phyloP scores from a whole-genome alignment of 1,284 basidiomycete genomes.

The Moniliophthora roreri region DNA sequence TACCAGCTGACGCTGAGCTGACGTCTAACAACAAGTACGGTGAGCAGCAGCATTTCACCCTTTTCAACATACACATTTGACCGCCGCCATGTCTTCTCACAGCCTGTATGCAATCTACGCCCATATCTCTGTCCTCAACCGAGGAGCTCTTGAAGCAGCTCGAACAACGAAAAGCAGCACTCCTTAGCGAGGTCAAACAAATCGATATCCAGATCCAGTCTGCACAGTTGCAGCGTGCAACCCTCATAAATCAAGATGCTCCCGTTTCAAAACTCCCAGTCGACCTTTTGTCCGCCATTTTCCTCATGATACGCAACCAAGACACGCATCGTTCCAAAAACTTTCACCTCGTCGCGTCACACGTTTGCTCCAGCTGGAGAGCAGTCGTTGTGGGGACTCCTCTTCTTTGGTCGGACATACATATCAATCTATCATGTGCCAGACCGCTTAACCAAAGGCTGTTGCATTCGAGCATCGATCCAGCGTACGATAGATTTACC shows the following conservation, averaged over 20 bases:
- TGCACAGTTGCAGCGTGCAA: constrained; percentile 28
- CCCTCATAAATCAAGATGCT: constrained; percentile 31
- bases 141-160: constrained; percentile 15
- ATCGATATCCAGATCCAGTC: constrained; percentile 29
- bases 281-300: constrained; percentile 38
- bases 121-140: background rate
- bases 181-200: constrained; percentile 29
- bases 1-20: too few species aligned
- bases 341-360: constrained; percentile 35
- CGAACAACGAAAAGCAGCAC: constrained; percentile 19
- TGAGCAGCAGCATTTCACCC: too few species aligned
- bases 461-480: constrained; percentile 13
- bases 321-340: constrained; percentile 17
- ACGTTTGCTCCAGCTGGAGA: constrained; percentile 40
- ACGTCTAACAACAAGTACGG: too few species aligned
- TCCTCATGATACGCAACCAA: constrained; percentile 29
- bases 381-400: constrained; percentile 32
- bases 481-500: constrained; percentile 1
- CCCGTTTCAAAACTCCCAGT: constrained; percentile 35
- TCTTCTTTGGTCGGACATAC: constrained; percentile 39
- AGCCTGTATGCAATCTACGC: too few species aligned
- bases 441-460: constrained; percentile 15
- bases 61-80: too few species aligned
- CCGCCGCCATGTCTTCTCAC: too few species aligned
- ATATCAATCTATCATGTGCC: constrained; percentile 21